Conservation (phyloP, 2,329 filamentous ascomycete genomes). For the Elsinoe fawcettii region DNA sequence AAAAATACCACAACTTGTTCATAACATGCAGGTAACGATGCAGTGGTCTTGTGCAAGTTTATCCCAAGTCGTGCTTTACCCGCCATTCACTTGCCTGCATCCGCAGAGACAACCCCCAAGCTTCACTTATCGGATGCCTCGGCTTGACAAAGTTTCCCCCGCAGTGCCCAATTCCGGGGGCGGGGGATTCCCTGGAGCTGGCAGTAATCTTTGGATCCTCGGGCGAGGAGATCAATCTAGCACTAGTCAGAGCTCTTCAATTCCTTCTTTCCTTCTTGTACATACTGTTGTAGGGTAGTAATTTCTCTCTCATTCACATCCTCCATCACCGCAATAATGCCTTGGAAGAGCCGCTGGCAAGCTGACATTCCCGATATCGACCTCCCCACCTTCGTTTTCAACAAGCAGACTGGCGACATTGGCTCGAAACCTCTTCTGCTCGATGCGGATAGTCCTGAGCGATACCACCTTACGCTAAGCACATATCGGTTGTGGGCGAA, state of each 20-base stretch:
- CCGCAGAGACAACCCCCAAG: not conserved
- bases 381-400: constrained; percentile 43
- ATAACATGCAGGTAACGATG: no score
- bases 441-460: constrained; percentile 60
- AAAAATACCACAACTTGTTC: no score
- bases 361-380: constrained; percentile 40
- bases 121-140: not conserved
- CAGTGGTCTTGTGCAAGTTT: no score
- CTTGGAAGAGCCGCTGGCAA: constrained; percentile 44
- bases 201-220: not conserved
- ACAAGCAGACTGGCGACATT: constrained; percentile 16
- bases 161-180: not conserved
- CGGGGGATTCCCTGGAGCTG: constrained; percentile 6
- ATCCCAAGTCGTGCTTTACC: not conserved
- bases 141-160: constrained; percentile 5
- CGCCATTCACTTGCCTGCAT: not conserved
- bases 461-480: constrained; percentile 55
- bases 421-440: constrained; percentile 44
- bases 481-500: constrained; percentile 64
- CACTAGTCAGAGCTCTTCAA: not conserved
- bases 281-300: not conserved
- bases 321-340: constrained; percentile 34
- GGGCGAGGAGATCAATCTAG: constrained; percentile 1
- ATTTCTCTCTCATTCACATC: not conserved
- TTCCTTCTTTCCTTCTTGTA: not conserved